These are phyloP conservation scores for Chenopodium formosanum DNA, from an alignment of 148 eudicot genomes.

Conservation along the genomic window DNA sequence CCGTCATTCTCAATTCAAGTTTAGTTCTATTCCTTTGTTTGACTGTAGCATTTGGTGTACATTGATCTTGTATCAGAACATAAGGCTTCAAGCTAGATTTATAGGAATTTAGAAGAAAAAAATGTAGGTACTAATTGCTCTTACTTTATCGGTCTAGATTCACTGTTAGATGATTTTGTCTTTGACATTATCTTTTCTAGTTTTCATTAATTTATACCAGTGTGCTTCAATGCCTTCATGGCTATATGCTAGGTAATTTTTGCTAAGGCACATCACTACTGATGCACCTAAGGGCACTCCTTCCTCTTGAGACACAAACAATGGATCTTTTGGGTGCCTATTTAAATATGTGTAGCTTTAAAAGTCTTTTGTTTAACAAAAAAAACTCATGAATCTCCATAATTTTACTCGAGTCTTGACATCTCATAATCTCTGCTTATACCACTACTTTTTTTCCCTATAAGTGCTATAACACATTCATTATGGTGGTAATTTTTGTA, in stretches of 20 bases:
- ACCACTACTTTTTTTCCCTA: too few species aligned
- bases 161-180: background rate
- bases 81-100: background rate
- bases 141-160: background rate
- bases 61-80: background rate
- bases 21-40: background rate
- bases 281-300: background rate
- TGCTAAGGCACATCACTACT: background rate
- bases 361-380: background rate
- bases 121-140: background rate
- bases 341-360: background rate
- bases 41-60: background rate
- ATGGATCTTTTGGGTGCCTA: background rate
- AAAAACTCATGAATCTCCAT: background rate
- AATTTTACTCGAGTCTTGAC: background rate
- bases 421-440: too few species aligned
- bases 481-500: background rate
- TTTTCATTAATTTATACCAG: background rate
- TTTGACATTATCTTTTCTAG: background rate
- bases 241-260: background rate
- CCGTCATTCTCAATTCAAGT: background rate
- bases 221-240: background rate
- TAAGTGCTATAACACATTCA: too few species aligned
- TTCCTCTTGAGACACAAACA: background rate
- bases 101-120: background rate